Base-by-base conservation (phyloP, 495 filamentous ascomycete species). In the Xylaria sp. region DNA sequence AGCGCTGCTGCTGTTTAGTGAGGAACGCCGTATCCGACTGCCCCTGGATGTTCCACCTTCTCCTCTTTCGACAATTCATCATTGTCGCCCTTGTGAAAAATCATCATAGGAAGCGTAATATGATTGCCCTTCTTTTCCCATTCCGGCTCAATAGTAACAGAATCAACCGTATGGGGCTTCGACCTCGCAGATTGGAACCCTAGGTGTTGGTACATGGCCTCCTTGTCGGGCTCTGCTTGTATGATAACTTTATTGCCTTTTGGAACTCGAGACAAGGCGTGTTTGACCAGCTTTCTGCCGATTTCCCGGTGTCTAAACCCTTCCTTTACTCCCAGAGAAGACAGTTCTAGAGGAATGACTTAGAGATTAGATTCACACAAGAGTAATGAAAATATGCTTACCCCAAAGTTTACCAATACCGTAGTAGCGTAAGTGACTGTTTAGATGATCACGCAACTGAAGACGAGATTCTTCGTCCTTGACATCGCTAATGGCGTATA, bases 231-330 rank as follows among this genome's bases (percentile, higher is more conserved):
- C 12, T 67, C 64, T 8, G 64, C 37, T 9, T 55, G 29, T 11
- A 67, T 21, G 35, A 67, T 41, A 3, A 67, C 50, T 24, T 33
- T 26, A 29, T 29, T 5, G 21, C 64, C 64, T 35, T 12, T 29
- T 7, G 64, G 64, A 37, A 67, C 64, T 35, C 37, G 48, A 19
- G 65, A 43, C 37, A 57, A n/a, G 14, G 65, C 65, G 37, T 33
- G 24, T 44, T 46, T 43, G 37, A 52, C 65, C 37, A 68, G 21
- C 8, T 14, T 58, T 40, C 52, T 58, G 24, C 65, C 65, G 37
- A 68, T 68, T 11, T 7, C 24, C 37, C 19, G 52, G 65, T 44
- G 35, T 68, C 50, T 21, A n/a, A 57, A 58, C 8, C 6, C 24
- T 24, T 68, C 17, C 37, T 68, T 58, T 17, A 68, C 65, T 21